phyloP scores from a whole-genome alignment of 345 rosid species.

The Syzygium jambos region DNA sequence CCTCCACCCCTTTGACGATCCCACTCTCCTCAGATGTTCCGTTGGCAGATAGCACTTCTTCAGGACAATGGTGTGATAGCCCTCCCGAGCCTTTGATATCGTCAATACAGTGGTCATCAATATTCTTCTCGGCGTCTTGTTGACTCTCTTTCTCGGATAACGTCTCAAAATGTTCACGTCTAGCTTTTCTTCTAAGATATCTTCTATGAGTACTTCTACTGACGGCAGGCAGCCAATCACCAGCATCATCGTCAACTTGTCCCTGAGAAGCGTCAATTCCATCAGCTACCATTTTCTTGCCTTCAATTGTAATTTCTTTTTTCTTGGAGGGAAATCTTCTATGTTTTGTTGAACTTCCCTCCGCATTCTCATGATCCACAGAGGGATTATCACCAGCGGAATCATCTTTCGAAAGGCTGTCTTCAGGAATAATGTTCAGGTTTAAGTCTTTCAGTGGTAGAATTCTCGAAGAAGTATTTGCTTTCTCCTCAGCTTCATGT shows the following conservation, averaged over 20 bases:
- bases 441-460: slow-evolving; percentile 76
- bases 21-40: slow-evolving; percentile 20
- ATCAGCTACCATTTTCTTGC: slow-evolving; percentile 79
- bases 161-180: slow-evolving; percentile 40
- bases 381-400: slow-evolving; percentile 24
- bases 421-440: slow-evolving; percentile 33
- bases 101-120: slow-evolving; percentile 9
- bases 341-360: slow-evolving; percentile 25
- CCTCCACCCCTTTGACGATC: slow-evolving; percentile 9
- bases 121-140: slow-evolving; percentile 32
- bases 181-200: slow-evolving; percentile 68
- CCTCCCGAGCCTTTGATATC: slow-evolving; percentile 4
- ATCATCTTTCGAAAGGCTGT: slow-evolving; percentile 33
- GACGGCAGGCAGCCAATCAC: slow-evolving; percentile 90
- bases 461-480: slow-evolving; percentile 44
- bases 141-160: slow-evolving; percentile 50
- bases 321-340: slow-evolving; percentile 49
- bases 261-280: slow-evolving; percentile 93
- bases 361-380: slow-evolving; percentile 39
- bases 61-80: slow-evolving; percentile 3
- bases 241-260: slow-evolving; percentile 41
- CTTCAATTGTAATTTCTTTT: slow-evolving; percentile 54
- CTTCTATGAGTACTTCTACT: slow-evolving; percentile 88
- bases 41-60: slow-evolving; percentile 5
- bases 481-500: slow-evolving; percentile 33